Conservation (phyloP, 495 filamentous ascomycete species). For the Cercophora newfieldiana region DNA sequence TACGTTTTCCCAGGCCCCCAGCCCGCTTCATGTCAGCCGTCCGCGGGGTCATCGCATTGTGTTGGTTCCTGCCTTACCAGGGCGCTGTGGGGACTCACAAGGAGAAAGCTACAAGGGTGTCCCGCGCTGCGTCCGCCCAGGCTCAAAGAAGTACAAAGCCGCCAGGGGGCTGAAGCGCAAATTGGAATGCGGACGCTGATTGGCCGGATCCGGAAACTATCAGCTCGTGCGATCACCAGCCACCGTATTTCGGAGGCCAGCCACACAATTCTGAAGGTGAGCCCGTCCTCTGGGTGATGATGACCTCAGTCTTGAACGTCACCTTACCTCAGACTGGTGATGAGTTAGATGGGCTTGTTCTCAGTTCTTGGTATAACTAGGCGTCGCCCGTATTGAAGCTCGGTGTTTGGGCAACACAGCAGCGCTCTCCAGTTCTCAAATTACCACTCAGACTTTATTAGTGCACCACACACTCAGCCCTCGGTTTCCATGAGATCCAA, state of each 20-base stretch:
- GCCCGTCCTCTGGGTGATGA: not conserved
- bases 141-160: not conserved
- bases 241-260: not conserved
- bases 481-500: too few species aligned
- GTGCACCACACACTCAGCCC: too few species aligned
- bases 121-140: not conserved
- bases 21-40: conserved; percentile 3
- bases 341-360: not conserved
- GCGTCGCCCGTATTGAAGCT: not conserved
- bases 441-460: too few species aligned
- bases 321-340: not conserved
- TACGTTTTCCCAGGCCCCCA: not conserved
- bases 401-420: not conserved
- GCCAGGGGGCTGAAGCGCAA: not conserved
- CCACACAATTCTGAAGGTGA: not conserved
- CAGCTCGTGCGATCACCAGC: not conserved
- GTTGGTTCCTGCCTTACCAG: not conserved
- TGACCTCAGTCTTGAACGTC: not conserved
- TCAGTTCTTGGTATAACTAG: not conserved
- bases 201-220: not conserved
- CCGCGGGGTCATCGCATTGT: not conserved
- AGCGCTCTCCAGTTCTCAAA: too few species aligned
- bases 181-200: not conserved
- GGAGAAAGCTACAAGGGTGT: not conserved
- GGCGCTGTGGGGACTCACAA: not conserved